Conservation (phyloP, 78 protist species). For the Dictyostelium intermedium region DNA sequence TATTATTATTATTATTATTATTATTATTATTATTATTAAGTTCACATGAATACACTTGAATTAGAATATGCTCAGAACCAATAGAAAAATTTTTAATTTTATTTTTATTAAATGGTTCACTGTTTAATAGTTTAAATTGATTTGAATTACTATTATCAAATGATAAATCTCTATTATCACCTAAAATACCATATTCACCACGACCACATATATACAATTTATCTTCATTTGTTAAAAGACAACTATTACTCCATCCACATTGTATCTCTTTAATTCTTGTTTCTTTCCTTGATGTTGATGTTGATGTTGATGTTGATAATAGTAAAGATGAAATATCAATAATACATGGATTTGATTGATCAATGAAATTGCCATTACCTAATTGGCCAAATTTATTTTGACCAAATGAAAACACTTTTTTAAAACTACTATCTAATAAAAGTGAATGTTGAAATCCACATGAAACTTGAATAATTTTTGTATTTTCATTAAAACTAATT, state of each 20-base stretch:
- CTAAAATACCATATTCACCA: constrained; percentile 53
- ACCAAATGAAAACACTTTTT: neutral
- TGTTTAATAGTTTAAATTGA: neutral
- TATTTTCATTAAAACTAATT: neutral
- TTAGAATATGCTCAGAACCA: constrained; percentile 48
- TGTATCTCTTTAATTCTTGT: neutral
- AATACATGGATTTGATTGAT: neutral
- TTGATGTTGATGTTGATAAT: neutral
- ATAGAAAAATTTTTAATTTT: constrained; percentile 22
- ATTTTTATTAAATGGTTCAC: neutral
- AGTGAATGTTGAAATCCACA: constrained; percentile 49
- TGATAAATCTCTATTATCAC: neutral
- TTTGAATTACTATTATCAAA: neutral
- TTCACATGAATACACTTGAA: neutral
- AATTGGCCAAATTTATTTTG: constrained; percentile 47
- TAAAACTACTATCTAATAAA: neutral
- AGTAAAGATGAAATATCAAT: neutral
- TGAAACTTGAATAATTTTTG: neutral
- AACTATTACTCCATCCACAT: constrained; percentile 73
- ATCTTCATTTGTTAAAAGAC: neutral
- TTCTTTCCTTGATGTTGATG: neutral
- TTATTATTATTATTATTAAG: no score
- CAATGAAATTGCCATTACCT: constrained; percentile 10
- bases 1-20: neutral
- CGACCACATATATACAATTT: constrained; percentile 40